Evolutionary conservation across 139 green algal genomes (phyloP).

Genomic region (Chlamydomonas incerta): DNA sequence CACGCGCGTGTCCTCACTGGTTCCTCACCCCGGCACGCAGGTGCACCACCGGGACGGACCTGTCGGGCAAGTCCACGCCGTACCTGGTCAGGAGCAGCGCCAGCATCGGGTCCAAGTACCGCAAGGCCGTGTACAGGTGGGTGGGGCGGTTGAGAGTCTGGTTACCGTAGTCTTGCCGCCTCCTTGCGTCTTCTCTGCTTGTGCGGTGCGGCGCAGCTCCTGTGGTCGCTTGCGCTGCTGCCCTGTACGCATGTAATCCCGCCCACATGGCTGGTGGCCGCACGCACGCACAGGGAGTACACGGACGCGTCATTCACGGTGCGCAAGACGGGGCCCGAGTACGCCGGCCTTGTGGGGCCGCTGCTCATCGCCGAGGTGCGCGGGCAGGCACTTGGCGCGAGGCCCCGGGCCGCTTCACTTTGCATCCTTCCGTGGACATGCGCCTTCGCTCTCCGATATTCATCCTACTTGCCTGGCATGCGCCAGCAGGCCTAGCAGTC

Average conservation of each 20-base stretch:
- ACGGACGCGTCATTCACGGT: conserved; percentile 56
- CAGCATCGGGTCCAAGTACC: conserved; percentile 3
- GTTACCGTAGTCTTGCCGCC: no score
- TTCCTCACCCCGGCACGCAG: neutral
- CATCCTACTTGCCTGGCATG: no score
- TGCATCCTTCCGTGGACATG: no score
- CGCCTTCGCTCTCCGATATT: no score
- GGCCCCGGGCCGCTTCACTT: no score
- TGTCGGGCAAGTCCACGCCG: neutral
- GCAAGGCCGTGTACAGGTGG: conserved; percentile 16
- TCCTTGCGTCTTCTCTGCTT: no score
- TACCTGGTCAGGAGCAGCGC: neutral
- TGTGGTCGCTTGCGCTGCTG: no score
- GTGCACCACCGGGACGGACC: neutral
- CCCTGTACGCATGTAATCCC: no score
- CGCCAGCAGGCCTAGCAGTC: no score
- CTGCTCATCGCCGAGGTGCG: neutral
- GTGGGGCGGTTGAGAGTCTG: neutral
- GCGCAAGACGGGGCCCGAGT: neutral
- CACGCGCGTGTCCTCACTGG: no score
- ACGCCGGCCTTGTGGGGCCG: conserved; percentile 50
- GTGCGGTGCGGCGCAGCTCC: no score
- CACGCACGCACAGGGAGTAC: conserved; percentile 50
- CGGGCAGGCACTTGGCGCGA: neutral
- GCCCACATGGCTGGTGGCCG: no score